phyloP scores from a whole-genome alignment of 306 rosid species.

The Corylus americana region DNA sequence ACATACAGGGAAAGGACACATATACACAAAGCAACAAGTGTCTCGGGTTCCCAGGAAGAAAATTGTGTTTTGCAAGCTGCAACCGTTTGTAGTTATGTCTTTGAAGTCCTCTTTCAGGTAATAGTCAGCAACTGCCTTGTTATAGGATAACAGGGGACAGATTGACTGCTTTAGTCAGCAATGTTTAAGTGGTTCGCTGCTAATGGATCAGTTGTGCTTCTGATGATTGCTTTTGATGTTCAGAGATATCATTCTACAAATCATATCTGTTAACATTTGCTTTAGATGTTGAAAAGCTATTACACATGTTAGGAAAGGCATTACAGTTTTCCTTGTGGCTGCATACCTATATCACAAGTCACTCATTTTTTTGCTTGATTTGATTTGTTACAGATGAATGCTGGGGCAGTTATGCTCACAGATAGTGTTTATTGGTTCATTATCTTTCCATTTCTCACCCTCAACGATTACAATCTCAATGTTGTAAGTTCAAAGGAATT shows the following conservation, averaged over 20 bases:
- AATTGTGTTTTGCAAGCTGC: slow-evolving; percentile 25
- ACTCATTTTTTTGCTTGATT: slow-evolving; percentile 24
- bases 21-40: slow-evolving; percentile 17
- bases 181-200: background rate
- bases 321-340: slow-evolving; percentile 7
- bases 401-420: slow-evolving; percentile 76
- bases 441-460: slow-evolving; percentile 66
- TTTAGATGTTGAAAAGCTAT: slow-evolving; percentile 13
- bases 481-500: slow-evolving; percentile 46
- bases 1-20: slow-evolving; percentile 41
- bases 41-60: slow-evolving; percentile 27
- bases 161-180: background rate
- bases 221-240: slow-evolving; percentile 22
- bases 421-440: slow-evolving; percentile 63
- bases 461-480: slow-evolving; percentile 51
- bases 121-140: slow-evolving; percentile 5
- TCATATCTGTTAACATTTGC: background rate
- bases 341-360: slow-evolving; percentile 12
- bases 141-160: slow-evolving; percentile 1
- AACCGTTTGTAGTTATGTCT: slow-evolving; percentile 34
- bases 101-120: slow-evolving; percentile 64
- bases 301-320: slow-evolving; percentile 7
- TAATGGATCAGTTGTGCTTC: background rate
- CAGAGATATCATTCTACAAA: background rate
- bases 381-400: slow-evolving; percentile 49